Conservation (phyloP, 139 green algal species). For the Micractinium sp. region DNA sequence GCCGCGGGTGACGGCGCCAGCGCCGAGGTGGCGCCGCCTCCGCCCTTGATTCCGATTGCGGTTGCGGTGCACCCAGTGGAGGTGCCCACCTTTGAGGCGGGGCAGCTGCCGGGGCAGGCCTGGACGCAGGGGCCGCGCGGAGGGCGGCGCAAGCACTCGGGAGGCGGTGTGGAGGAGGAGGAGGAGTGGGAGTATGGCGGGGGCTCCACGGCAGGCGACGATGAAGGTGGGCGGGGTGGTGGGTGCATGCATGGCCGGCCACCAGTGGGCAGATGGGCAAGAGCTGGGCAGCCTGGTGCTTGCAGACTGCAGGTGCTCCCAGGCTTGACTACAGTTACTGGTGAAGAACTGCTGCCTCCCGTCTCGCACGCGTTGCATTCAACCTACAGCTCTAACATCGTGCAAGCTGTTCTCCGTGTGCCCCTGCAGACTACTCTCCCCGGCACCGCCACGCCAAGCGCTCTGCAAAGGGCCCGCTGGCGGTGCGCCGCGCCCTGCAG, state of each 20-base stretch:
- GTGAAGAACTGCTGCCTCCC: no score
- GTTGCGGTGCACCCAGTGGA: background rate
- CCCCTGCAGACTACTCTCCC: no score
- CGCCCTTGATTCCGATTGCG: background rate
- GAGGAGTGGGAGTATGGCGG: background rate
- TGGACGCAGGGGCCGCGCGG: background rate
- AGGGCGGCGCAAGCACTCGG: background rate
- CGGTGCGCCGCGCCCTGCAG: background rate
- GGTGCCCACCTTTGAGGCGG: background rate
- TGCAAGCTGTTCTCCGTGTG: no score
- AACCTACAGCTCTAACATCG: no score
- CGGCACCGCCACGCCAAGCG: no score
- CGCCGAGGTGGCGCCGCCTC: background rate
- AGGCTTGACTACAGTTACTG: no score
- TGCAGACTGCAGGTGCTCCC: no score
- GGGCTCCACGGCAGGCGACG: background rate
- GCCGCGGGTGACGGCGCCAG: background rate
- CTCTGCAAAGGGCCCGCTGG: background rate
- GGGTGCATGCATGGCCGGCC: no score
- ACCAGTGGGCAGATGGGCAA: no score
- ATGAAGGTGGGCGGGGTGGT: background rate
- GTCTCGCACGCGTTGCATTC: no score
- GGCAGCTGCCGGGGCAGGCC: background rate
- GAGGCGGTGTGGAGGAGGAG: background rate
- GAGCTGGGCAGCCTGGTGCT: no score